Base-by-base conservation (phyloP, 2,329 filamentous ascomycete species). In the Emydomyces testavorans region DNA sequence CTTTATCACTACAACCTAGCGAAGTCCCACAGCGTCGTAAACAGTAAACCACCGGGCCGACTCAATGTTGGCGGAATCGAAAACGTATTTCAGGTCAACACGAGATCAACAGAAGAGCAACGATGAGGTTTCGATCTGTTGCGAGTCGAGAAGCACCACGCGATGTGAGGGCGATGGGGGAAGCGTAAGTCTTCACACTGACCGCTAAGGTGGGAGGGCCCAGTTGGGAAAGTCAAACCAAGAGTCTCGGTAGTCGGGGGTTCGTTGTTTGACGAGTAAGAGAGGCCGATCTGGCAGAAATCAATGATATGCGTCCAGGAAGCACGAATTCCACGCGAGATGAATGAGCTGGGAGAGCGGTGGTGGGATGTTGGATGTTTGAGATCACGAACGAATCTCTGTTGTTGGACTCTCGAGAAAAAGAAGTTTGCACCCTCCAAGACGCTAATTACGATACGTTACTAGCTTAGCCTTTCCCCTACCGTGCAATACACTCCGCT, bases 351-450 rank as follows among this genome's bases (percentile, higher is more conserved):
- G 24, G 24, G 16, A 31, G 32, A 20, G 11, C 23, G 26, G 13
- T 29, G 43, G 32, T 34, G 34, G 23, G 43, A 29, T 46, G 43
- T 18, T 23, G 34, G 35, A 34, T 2, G 35, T 38, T n/a, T 32
- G 23, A 26, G 35, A 23, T 46, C 43, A 31, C 15, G 29, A 37
- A 7, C 43, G 20, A 39, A 23, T 31, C 42, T 48, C 46, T 48
- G 46, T 41, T 48, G 46, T 48, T 47, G 45, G 45, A 36, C 18
- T n/a, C 32, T 16, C 23, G 44, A 39, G 21, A 26, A 39, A 39
- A 26, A 38, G 44, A 46, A 46, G 44, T 46, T 46, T 46, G 44
- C 44, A 46, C 15, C 4, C 26, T 13, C 21, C 11, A 31, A 32
- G 16, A 32, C 15, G 21, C 44, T 46, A 46, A 26, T 23, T n/a